These are phyloP conservation scores for Canavalia ensiformis DNA, from an alignment of 306 rosid genomes.

Conservation along the genomic window DNA sequence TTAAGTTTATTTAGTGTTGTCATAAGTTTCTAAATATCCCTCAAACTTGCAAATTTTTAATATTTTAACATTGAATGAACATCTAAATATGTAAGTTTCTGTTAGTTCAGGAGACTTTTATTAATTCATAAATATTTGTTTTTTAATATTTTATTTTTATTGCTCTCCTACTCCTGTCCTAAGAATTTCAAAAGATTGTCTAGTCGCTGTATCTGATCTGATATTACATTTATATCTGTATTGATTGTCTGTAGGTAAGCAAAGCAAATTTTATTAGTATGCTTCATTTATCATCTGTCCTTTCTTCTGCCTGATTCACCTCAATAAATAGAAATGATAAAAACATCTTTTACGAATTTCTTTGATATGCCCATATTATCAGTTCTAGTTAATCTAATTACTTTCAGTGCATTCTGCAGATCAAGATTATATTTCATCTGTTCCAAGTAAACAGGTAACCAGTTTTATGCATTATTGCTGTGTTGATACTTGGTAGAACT, in stretches of 20 bases:
- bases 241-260: slow-evolving; percentile 2
- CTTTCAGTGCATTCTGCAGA: slow-evolving; percentile 67
- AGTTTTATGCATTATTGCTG: slow-evolving; percentile 37
- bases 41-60: background rate
- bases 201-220: background rate
- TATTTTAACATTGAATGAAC: background rate
- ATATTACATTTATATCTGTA: background rate
- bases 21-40: background rate
- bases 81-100: background rate
- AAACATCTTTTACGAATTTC: slow-evolving; percentile 7
- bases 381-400: slow-evolving; percentile 39
- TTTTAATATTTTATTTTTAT: background rate
- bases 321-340: background rate
- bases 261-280: background rate
- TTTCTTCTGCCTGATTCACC: background rate
- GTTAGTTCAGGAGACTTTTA: background rate
- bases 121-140: background rate
- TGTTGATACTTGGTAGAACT: slow-evolving; percentile 35
- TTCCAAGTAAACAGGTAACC: slow-evolving; percentile 65
- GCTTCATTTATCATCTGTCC: slow-evolving; percentile 9
- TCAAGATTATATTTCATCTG: slow-evolving; percentile 56
- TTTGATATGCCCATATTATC: slow-evolving; percentile 5
- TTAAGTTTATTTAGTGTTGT: background rate
- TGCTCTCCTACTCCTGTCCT: slow-evolving; percentile 1
- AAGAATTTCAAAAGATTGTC: background rate